These are phyloP conservation scores for Phoma sp. DNA, from an alignment of 2,329 filamentous ascomycete genomes.

Conservation along the genomic window DNA sequence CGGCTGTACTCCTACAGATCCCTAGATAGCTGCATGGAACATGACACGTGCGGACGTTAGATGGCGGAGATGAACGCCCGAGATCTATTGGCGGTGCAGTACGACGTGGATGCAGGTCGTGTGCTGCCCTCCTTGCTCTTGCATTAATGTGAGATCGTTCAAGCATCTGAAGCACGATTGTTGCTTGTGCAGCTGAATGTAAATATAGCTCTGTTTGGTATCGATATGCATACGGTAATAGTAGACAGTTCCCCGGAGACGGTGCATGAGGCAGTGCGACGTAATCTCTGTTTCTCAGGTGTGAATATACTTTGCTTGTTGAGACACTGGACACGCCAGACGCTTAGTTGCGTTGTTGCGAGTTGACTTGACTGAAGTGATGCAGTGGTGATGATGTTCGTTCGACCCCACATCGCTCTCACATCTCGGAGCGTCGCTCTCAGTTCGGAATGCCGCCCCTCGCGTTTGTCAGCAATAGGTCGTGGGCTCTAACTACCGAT, in stretches of 20 bases:
- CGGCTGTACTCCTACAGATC: background rate
- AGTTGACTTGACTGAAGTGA: background rate
- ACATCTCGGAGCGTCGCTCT: constrained; percentile 2
- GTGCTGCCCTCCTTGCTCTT: background rate
- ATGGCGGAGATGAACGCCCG: background rate
- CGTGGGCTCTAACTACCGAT: constrained; percentile 7
- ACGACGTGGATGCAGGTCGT: background rate
- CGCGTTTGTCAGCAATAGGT: constrained; percentile 14
- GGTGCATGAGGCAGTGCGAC: no score
- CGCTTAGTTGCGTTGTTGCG: background rate
- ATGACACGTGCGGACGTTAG: background rate
- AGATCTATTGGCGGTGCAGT: background rate
- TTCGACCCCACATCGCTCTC: background rate
- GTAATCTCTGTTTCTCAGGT: background rate
- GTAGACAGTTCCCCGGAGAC: background rate
- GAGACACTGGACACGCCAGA: background rate
- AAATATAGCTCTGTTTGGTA: background rate
- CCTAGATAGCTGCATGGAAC: background rate
- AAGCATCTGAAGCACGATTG: background rate
- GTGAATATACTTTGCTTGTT: background rate
- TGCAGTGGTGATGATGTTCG: constrained; percentile 6
- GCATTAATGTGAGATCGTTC: background rate
- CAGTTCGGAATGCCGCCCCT: constrained; percentile 8
- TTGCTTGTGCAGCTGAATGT: background rate
- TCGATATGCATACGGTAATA: background rate